Evolutionary conservation across 2,329 filamentous ascomycete genomes (phyloP).

Genomic region (Epichloe aotearoae): DNA sequence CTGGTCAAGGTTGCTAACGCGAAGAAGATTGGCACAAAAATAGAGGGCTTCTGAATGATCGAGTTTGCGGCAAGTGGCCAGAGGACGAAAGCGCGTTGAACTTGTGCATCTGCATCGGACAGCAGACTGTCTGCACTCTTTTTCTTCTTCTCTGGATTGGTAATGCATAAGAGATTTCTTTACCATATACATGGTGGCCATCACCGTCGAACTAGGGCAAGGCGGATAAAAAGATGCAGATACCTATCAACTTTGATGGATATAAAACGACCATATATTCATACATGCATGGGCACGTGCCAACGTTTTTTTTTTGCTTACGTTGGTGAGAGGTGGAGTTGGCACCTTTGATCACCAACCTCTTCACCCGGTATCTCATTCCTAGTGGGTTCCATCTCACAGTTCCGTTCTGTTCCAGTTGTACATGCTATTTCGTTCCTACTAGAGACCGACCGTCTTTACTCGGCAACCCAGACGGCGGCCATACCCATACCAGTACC

Average conservation of each 20-base stretch:
- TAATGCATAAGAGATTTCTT: not conserved
- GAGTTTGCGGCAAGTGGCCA: not conserved
- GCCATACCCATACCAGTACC: slow-evolving; percentile 98
- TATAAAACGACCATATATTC: slow-evolving; percentile 9
- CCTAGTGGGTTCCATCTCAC: not conserved
- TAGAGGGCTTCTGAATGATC: slow-evolving; percentile 21
- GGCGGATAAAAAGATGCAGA: not conserved
- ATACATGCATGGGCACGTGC: slow-evolving; percentile 12
- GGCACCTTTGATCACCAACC: not conserved
- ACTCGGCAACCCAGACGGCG: slow-evolving; percentile 90
- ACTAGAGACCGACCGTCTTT: slow-evolving; percentile 17
- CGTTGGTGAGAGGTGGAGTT: not conserved
- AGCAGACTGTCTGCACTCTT: too few species aligned
- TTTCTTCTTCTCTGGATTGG: not conserved
- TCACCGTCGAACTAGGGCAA: not conserved
- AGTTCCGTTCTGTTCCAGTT: not conserved
- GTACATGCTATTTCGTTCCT: slow-evolving; percentile 1
- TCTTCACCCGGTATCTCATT: not conserved
- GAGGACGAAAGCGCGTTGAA: not conserved
- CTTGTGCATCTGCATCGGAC: not conserved
- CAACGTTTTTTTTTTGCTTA: not conserved
- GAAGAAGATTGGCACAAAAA: slow-evolving; percentile 38
- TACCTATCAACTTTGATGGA: not conserved
- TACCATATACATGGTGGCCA: not conserved
- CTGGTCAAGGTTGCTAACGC: slow-evolving; percentile 41